A percentile compares a stretch with the other conserved stretches of the same genome.
phyloP scores from a whole-genome alignment of 768 basidiomycete genomes.

The Artomyces pyxidatus region DNA sequence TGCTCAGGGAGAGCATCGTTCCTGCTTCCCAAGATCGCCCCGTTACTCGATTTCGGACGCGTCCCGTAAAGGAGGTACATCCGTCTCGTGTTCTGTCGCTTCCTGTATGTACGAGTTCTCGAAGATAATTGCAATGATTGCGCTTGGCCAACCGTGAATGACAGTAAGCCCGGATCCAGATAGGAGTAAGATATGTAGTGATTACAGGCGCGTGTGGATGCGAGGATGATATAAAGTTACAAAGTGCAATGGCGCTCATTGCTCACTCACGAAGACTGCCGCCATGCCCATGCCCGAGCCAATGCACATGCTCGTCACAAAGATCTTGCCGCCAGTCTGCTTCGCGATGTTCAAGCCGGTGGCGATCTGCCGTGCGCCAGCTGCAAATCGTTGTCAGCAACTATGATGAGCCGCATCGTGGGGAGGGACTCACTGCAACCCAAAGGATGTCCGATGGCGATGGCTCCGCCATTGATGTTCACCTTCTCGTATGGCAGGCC shows the following conservation, averaged over 20 bases:
- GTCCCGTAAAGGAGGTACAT: constrained; percentile 49
- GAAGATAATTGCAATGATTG: no score
- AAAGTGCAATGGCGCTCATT: constrained; percentile 29
- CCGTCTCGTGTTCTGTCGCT: no score
- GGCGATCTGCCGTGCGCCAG: constrained; percentile 82
- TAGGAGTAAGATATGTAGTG: no score
- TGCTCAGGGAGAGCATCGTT: constrained; percentile 46
- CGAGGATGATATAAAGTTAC: neutral
- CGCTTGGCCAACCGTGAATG: no score
- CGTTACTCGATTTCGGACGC: constrained; percentile 39
- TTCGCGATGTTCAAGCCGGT: constrained; percentile 79
- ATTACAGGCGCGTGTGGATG: no score
- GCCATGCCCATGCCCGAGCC: constrained; percentile 91
- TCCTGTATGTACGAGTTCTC: no score
- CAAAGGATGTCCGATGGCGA: constrained; percentile 84
- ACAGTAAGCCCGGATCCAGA: no score
- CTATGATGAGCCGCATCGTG: constrained; percentile 6
- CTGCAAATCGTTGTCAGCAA: constrained; percentile 24
- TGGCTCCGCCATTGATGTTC: constrained; percentile 83
- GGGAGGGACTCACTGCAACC: constrained; percentile 57
- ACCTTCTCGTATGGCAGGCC: constrained; percentile 72
- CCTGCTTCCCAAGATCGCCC: constrained; percentile 65
- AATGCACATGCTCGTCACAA: constrained; percentile 89
- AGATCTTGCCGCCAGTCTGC: constrained; percentile 66
- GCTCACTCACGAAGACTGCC: constrained; percentile 78